Conservation (phyloP, 495 filamentous ascomycete species). For the Podospora conica region DNA sequence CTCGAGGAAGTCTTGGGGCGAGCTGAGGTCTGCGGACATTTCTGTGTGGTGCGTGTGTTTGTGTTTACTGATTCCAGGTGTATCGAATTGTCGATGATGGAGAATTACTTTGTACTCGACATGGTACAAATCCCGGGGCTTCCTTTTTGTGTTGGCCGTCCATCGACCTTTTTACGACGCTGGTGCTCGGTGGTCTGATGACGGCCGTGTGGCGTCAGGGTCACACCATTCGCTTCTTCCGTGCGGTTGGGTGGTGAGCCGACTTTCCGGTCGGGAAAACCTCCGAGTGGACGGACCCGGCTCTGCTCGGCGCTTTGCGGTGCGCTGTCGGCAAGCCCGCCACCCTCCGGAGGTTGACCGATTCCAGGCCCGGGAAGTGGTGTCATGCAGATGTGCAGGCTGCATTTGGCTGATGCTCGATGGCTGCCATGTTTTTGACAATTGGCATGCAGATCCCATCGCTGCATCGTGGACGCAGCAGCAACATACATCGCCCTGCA, state of each 20-base stretch:
- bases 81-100: neutral
- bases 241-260: neutral
- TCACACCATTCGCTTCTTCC: constrained; percentile 11
- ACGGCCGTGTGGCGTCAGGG: constrained; percentile 11
- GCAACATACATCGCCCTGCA: neutral
- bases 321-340: neutral
- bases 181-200: constrained; percentile 12
- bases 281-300: neutral
- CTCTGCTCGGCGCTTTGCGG: neutral
- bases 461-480: neutral
- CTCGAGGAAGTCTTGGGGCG: constrained; percentile 17
- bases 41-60: neutral
- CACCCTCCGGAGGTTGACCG: neutral
- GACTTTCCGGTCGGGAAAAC: neutral
- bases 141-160: neutral
- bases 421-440: neutral
- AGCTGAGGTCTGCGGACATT: constrained; percentile 10
- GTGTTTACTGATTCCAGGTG: neutral
- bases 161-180: neutral
- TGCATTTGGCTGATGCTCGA: neutral
- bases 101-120: no score
- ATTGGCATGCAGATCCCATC: neutral
- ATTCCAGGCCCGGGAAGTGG: neutral
- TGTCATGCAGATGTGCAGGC: neutral
- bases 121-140: neutral